Conservation (phyloP, 1,139 yeast genomes). For the Suhomyces ambrosiae region DNA sequence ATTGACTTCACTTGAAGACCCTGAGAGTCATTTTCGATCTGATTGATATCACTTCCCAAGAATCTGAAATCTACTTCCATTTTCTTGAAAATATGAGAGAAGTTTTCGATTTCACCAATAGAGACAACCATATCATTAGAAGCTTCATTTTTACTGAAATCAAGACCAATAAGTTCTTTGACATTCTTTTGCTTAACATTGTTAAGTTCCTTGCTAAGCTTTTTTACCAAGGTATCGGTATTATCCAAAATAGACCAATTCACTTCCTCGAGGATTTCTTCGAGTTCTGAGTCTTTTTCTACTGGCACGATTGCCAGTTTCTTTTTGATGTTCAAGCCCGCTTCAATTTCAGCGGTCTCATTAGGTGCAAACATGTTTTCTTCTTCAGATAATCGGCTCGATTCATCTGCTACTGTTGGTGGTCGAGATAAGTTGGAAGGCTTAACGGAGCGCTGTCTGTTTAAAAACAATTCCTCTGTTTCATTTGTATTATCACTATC, state of each 20-base stretch:
- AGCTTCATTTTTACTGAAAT: slow-evolving; percentile 39
- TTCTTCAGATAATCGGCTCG: slow-evolving; percentile 1
- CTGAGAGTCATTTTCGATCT: slow-evolving; percentile 73
- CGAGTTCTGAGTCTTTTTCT: slow-evolving; percentile 51
- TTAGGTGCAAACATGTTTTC: slow-evolving; percentile 1
- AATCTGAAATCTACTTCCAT: slow-evolving; percentile 46
- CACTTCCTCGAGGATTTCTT: slow-evolving; percentile 71
- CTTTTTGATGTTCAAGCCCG: slow-evolving; percentile 26
- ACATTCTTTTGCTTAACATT: slow-evolving; percentile 42
- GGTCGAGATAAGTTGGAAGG: neutral
- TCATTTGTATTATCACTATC: slow-evolving; percentile 1
- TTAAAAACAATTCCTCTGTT: slow-evolving; percentile 5
- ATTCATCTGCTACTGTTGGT: neutral
- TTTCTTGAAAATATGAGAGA: slow-evolving; percentile 51
- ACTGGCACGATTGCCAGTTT: slow-evolving; percentile 15
- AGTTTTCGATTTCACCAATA: slow-evolving; percentile 63
- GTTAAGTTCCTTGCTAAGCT: slow-evolving; percentile 48
- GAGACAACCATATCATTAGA: slow-evolving; percentile 46
- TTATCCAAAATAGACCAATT: slow-evolving; percentile 74
- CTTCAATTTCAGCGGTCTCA: slow-evolving; percentile 11
- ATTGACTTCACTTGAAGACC: slow-evolving; percentile 85
- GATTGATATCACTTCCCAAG: slow-evolving; percentile 65
- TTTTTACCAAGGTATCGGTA: slow-evolving; percentile 55
- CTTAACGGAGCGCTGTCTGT: slow-evolving; percentile 1
- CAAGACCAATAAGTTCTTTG: slow-evolving; percentile 41